Evolutionary conservation across 2,329 filamentous ascomycete species (phyloP).

Genomic region (Neofusicoccum laricinum): DNA sequence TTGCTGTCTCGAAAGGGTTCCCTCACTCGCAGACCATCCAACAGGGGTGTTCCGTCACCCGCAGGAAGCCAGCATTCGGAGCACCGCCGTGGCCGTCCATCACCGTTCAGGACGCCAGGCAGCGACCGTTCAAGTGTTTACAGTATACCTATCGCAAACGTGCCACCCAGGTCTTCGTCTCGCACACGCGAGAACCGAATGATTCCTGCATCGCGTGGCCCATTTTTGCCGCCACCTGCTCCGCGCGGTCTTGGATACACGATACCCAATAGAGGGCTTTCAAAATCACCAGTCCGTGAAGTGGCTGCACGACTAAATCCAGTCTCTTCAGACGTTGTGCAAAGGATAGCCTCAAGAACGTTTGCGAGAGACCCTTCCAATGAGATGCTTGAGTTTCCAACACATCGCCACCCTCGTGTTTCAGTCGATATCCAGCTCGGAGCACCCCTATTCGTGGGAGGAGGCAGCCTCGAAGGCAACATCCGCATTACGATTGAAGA

Average conservation of each 20-base stretch:
- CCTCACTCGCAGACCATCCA: constrained; percentile 22
- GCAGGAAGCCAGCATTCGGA: constrained; percentile 28
- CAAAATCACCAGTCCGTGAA: constrained; percentile 49
- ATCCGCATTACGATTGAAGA: constrained; percentile 49
- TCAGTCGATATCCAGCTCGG: constrained; percentile 49
- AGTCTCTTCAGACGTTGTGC: constrained; percentile 41
- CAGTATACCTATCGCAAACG: constrained; percentile 43
- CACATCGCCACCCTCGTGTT: constrained; percentile 48
- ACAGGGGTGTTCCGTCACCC: constrained; percentile 31
- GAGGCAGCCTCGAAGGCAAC: constrained; percentile 52
- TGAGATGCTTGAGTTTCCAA: constrained; percentile 50
- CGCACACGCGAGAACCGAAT: constrained; percentile 27
- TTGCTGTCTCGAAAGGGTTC: constrained; percentile 19
- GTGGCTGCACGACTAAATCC: constrained; percentile 40
- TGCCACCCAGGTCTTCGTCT: constrained; percentile 48
- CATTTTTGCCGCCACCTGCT: constrained; percentile 24
- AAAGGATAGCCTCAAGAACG: constrained; percentile 47
- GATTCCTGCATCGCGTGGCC: constrained; percentile 20
- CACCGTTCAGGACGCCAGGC: constrained; percentile 26
- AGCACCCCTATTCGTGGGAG: constrained; percentile 54
- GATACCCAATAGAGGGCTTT: constrained; percentile 45
- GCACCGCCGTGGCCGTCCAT: constrained; percentile 1
- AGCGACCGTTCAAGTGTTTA: constrained; percentile 43
- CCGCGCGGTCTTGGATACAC: constrained; percentile 30
- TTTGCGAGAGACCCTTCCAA: constrained; percentile 47